phyloP scores from a whole-genome alignment of 192 early-diverging fungal genomes.

The Backusella mclennaniae region DNA sequence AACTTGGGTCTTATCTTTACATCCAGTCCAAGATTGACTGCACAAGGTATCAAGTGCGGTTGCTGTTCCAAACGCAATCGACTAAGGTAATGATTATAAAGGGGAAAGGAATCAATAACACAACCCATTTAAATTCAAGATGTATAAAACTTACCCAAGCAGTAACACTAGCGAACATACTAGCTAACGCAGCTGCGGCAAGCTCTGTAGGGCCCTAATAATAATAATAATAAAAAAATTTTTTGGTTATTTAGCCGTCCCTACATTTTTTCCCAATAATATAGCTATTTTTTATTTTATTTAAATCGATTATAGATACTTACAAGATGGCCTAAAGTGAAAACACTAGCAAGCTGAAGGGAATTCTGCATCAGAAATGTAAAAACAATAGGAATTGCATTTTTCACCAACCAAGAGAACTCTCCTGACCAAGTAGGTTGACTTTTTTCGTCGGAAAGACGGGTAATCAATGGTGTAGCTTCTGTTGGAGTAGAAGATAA shows the following conservation, averaged over 20 bases:
- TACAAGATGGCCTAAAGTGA: slow-evolving; percentile 64
- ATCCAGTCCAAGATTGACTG: slow-evolving; percentile 69
- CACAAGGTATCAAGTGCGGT: slow-evolving; percentile 78
- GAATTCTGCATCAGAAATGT: slow-evolving; percentile 69
- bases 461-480: neutral
- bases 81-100: neutral
- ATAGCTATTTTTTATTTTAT: neutral
- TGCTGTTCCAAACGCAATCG: slow-evolving; percentile 62
- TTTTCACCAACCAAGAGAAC: slow-evolving; percentile 28
- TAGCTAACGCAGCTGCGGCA: slow-evolving; percentile 66
- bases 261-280: neutral
- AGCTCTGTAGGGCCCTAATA: slow-evolving; percentile 54
- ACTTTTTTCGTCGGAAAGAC: neutral
- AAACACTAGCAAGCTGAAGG: slow-evolving; percentile 60
- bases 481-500: slow-evolving; percentile 5
- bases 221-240: slow-evolving; percentile 12
- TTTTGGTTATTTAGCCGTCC: neutral
- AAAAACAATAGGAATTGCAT: slow-evolving; percentile 51
- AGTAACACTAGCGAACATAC: slow-evolving; percentile 71
- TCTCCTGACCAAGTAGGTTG: neutral
- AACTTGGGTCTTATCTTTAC: slow-evolving; percentile 60
- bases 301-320: slow-evolving; percentile 6
- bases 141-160: slow-evolving; percentile 42
- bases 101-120: no score
- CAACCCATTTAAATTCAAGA: slow-evolving; percentile 21